Base-by-base conservation (phyloP, 176 grass and related monocot genomes). In the Lolium rigidum region DNA sequence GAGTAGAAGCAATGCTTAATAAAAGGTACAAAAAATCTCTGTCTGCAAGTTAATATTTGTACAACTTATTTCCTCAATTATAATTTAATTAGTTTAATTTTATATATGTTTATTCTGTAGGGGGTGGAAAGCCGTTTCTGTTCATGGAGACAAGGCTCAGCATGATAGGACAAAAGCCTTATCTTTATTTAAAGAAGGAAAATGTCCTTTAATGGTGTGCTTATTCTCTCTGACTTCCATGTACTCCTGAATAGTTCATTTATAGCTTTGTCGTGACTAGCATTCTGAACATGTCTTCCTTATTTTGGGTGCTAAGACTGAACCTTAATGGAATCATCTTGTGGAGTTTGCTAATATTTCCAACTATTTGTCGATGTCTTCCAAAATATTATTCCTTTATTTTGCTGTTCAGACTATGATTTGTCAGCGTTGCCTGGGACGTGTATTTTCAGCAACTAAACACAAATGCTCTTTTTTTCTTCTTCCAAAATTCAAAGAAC, bases 161-260 rank as follows among this genome's bases (percentile, higher is more conserved):
- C 86, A 94, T 86, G 96, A 95, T 70, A 89, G 97, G 70, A 98
- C 94, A 54, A 94, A 94, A 75, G 85, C 97, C 87, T 92, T 98
- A 84, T 87, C 84, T 91, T 93, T 95, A 73, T 98, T 98, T 82
- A 98, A 98, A 93, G 97, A 98, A 38, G 97, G 97, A 73, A 91
- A 72, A 82, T 94, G 88, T 43, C 97, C 94, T 77, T 89, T 95
- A 88, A 95, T 98, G 97, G 97, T 98, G 59, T 7, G 60, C 38
- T 50, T 75, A 83, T 66, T 78, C 16, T 89, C 58, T 77, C 74
- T 16, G 18, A 61, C 20, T 66, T 82, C 2, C 20, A 87, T 15
- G 10, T 21, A 41, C 72, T 51, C 13, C 22, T 85, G 69, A 77
- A 80, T 66, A 85, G 10, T 84, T 70, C 0, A 48, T 41, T 39